A percentile compares a stretch with the other conserved stretches of the same genome.
phyloP scores from a whole-genome alignment of 2,329 filamentous ascomycete genomes.

The Talaromyces sp. region DNA sequence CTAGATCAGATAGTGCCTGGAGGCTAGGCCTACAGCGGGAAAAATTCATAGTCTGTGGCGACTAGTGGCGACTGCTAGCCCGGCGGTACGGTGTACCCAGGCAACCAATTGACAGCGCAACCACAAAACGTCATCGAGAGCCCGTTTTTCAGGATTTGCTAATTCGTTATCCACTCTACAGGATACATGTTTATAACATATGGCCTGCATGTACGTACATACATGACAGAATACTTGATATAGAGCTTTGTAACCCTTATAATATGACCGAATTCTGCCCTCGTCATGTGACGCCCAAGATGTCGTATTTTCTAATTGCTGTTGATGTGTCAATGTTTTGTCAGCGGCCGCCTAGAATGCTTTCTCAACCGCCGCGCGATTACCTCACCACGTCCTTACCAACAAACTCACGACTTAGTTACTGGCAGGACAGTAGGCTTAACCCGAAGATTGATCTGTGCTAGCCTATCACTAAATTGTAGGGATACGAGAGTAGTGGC shows the following conservation, averaged over 20 bases:
- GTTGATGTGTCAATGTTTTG: too few species aligned
- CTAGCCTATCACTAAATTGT: not conserved
- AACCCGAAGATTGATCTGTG: not conserved
- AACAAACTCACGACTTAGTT: too few species aligned
- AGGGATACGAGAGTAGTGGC: not conserved
- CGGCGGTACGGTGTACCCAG: not conserved
- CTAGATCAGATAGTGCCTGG: not conserved
- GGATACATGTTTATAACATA: not conserved
- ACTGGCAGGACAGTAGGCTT: not conserved
- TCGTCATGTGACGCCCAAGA: too few species aligned
- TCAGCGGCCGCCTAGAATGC: too few species aligned
- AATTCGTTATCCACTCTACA: not conserved
- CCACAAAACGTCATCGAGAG: not conserved
- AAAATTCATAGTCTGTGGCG: not conserved
- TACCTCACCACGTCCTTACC: too few species aligned
- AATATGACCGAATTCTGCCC: too few species aligned
- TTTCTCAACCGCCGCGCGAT: too few species aligned
- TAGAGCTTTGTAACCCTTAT: too few species aligned
- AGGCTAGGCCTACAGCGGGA: not conserved
- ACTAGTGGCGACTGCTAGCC: not conserved
- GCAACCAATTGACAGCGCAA: not conserved
- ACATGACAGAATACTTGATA: too few species aligned
- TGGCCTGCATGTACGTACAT: not conserved
- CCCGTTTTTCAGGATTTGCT: not conserved
- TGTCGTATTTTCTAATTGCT: too few species aligned